Conservation (phyloP, 495 filamentous ascomycete species). For the Peziza echinospora region DNA sequence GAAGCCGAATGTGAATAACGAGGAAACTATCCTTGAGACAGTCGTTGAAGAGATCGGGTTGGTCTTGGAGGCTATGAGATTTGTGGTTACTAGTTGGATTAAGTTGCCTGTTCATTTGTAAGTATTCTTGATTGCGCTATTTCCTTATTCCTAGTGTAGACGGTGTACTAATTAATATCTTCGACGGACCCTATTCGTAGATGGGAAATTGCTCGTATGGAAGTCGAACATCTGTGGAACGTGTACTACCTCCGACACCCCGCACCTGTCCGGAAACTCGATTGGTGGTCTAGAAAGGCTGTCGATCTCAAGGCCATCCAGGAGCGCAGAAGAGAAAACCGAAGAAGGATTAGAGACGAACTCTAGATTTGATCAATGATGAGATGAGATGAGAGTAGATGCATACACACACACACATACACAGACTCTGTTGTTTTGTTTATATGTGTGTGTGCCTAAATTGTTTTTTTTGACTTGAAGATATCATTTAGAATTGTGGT, state of each 20-base stretch:
- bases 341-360: not conserved
- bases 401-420: too few species aligned
- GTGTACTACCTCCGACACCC: not conserved
- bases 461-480: too few species aligned
- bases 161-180: too few species aligned
- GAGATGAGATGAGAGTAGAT: too few species aligned
- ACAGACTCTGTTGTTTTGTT: too few species aligned
- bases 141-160: not conserved
- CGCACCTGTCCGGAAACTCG: not conserved
- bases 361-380: too few species aligned
- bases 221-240: not conserved
- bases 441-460: too few species aligned
- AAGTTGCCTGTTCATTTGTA: constrained; percentile 46
- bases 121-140: constrained; percentile 23
- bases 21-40: constrained; percentile 30
- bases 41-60: constrained; percentile 40
- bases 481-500: too few species aligned
- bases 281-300: not conserved
- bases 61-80: constrained; percentile 37
- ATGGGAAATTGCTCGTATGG: not conserved
- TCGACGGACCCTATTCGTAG: not conserved
- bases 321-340: not conserved
- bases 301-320: not conserved
- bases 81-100: constrained; percentile 50
- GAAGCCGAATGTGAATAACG: constrained; percentile 15